phyloP scores from a whole-genome alignment of 441 rosid genomes.

The Erodium texanum region DNA sequence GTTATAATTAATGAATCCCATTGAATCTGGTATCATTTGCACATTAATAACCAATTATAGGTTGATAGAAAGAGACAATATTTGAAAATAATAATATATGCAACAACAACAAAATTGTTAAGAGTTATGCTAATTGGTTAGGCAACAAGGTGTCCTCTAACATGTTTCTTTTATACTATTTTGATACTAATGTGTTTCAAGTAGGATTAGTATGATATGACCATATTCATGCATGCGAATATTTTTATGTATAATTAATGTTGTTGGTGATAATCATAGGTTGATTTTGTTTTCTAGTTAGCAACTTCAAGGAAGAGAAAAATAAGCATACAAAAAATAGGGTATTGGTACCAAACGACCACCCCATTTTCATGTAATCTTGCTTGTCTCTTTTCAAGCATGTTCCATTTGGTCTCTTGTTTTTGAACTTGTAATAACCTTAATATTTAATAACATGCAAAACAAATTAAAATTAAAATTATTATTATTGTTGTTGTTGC shows the following conservation, averaged over 20 bases:
- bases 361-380: background rate
- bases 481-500: no score
- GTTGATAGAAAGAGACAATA: no score
- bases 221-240: background rate
- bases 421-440: background rate
- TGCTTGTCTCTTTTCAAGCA: background rate
- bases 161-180: background rate
- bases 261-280: background rate
- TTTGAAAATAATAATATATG: no score
- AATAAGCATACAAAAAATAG: background rate
- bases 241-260: no score
- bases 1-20: no score
- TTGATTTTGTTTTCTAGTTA: background rate
- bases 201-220: background rate
- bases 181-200: no score
- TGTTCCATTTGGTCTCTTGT: background rate
- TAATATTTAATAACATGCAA: no score
- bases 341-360: background rate
- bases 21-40: no score
- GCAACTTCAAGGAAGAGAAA: background rate
- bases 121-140: background rate
- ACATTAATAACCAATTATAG: no score
- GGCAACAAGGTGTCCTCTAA: background rate
- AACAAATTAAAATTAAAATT: no score
- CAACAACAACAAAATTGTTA: no score